These are phyloP conservation scores for Scenedesmus sp. DNA, from an alignment of 163 green algal genomes.

Conservation along the genomic window DNA sequence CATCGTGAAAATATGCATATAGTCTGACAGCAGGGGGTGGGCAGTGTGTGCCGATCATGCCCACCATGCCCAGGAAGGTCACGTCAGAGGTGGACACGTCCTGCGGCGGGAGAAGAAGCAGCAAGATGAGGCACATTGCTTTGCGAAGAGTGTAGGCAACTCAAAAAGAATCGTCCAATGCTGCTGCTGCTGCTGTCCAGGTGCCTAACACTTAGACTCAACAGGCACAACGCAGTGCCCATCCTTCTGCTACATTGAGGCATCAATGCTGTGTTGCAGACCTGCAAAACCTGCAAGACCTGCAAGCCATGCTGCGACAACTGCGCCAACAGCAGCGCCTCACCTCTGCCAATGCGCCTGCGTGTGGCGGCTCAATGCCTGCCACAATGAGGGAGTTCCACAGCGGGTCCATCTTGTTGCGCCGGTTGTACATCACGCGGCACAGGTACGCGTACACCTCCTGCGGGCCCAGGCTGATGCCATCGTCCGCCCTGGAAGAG, in stretches of 20 bases:
- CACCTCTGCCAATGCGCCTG: conserved; percentile 48
- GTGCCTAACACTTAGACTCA: too few species aligned
- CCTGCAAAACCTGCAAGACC: not conserved
- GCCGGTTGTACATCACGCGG: conserved; percentile 97
- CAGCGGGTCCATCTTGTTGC: conserved; percentile 94
- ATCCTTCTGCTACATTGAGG: too few species aligned
- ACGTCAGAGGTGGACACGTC: not conserved
- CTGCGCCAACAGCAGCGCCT: too few species aligned
- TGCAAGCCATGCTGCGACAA: not conserved
- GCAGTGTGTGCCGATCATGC: conserved; percentile 97
- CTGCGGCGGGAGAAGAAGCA: too few species aligned
- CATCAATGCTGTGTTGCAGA: not conserved
- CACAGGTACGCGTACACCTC: conserved; percentile 92
- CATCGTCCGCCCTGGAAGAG: conserved; percentile 40
- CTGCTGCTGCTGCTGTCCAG: conserved; percentile 2
- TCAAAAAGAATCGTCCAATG: not conserved
- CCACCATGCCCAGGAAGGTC: conserved; percentile 81
- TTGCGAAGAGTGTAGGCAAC: not conserved
- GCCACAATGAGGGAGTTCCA: conserved; percentile 98
- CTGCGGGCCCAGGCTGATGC: conserved; percentile 41
- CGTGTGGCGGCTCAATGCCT: conserved; percentile 72
- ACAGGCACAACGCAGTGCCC: not conserved
- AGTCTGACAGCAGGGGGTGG: too few species aligned
- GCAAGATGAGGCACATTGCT: too few species aligned
- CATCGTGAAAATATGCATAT: not conserved